A percentile compares a stretch with the other conserved stretches of the same genome.
phyloP scores from a whole-genome alignment of 2,329 filamentous ascomycete species.

The Aphanoascus verrucosus region DNA sequence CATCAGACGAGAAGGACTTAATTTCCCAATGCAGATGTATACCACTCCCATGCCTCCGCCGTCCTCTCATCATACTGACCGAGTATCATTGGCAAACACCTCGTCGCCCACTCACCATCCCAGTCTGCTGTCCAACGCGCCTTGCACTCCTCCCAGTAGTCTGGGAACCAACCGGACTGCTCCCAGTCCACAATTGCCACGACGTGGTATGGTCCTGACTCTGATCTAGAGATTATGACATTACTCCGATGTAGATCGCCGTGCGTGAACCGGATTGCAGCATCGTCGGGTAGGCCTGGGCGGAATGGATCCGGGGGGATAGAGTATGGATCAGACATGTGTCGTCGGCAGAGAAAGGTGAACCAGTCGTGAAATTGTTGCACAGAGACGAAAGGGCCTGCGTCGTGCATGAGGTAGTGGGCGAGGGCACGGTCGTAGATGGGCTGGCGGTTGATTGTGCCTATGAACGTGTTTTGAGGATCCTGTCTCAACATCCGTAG shows the following conservation, averaged over 20 bases:
- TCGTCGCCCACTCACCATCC: conserved; percentile 20
- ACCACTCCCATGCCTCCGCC: conserved; percentile 25
- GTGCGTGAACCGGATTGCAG: conserved; percentile 28
- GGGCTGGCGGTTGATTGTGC: conserved; percentile 14
- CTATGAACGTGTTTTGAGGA: conserved; percentile 18
- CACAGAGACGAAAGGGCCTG: conserved; percentile 23
- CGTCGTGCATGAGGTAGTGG: conserved; percentile 16
- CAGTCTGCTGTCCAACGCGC: conserved; percentile 19
- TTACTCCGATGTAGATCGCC: conserved; percentile 27
- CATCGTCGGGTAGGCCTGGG: conserved; percentile 23
- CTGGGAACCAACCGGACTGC: conserved; percentile 26
- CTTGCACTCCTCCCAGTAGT: conserved; percentile 27
- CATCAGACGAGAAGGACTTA: no score
- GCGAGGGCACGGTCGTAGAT: no score
- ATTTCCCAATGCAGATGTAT: conserved; percentile 11
- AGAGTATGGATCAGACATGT: conserved; percentile 21
- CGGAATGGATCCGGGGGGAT: conserved; percentile 24
- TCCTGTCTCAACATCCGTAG: conserved; percentile 19
- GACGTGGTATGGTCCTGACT: conserved; percentile 8
- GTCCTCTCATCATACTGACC: conserved; percentile 20
- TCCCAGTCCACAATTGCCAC: conserved; percentile 24
- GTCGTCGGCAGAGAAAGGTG: conserved; percentile 19
- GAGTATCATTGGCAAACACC: conserved; percentile 26
- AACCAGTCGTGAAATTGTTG: conserved; percentile 28
- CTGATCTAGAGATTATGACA: conserved; percentile 20